Percentiles rank a stretch among this genome's conserved stretches.
These are phyloP conservation scores for Pythium sp. DNA, from an alignment of 352 stramenopile genomes.

Conservation along the genomic window DNA sequence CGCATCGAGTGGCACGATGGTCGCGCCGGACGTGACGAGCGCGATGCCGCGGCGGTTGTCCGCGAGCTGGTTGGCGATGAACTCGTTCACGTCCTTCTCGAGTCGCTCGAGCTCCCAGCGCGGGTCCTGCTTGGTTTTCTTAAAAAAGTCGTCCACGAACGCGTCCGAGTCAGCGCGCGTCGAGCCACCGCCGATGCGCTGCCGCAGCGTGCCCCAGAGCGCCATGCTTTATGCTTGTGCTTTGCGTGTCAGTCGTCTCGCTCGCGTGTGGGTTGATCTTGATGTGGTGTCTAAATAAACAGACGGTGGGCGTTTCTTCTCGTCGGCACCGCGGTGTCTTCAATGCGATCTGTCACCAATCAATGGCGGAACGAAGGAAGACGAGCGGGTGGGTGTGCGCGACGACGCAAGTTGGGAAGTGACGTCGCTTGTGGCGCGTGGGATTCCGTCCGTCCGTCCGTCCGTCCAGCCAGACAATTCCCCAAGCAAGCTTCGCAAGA, in stretches of 20 bases:
- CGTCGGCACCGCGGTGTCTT: neutral
- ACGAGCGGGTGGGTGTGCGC: neutral
- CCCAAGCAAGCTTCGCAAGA: neutral
- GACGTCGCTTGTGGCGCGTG: slow-evolving; percentile 4
- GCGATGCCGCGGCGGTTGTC: slow-evolving; percentile 59
- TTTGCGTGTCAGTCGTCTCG: neutral
- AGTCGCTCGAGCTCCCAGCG: slow-evolving; percentile 46
- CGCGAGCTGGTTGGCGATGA: slow-evolving; percentile 52
- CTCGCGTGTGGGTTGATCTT: neutral
- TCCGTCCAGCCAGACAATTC: neutral
- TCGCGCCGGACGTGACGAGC: slow-evolving; percentile 78
- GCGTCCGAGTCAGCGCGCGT: slow-evolving; percentile 62
- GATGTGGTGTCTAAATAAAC: neutral
- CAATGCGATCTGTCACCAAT: neutral
- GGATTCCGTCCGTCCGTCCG: neutral
- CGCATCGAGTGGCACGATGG: slow-evolving; percentile 70
- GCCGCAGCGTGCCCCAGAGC: slow-evolving; percentile 78
- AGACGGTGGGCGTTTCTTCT: neutral
- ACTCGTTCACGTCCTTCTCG: slow-evolving; percentile 44
- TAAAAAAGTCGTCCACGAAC: slow-evolving; percentile 81
- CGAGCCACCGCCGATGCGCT: slow-evolving; percentile 63
- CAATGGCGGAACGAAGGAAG: neutral
- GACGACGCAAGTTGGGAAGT: slow-evolving; percentile 12
- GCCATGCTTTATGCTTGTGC: slow-evolving; percentile 35
- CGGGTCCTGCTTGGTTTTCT: slow-evolving; percentile 62